Evolutionary conservation across 108 stramenopile genomes (phyloP), one percentile per base, ranked within the genome.

Genomic region (Nitzschia inconspicua): DNA sequence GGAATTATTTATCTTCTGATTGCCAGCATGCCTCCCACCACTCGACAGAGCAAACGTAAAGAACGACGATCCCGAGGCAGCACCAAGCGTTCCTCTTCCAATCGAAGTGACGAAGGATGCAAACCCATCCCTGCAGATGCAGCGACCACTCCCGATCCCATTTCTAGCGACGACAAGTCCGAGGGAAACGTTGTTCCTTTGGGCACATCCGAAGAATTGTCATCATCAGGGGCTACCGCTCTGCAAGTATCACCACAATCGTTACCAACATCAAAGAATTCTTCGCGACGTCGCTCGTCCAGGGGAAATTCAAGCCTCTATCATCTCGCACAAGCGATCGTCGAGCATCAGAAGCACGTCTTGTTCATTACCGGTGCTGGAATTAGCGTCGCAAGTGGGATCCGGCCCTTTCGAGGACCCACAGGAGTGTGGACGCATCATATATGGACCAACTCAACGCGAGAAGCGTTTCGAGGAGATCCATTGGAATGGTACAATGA

Each of bases 331-430:
- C 65, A 68, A 9, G 58, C 60, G 27, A 72, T 83, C 44, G 40
- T 51, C 18, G 18, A 73, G 2, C 47, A 65, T 39, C 62, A 72
- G 35, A 67, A 76, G 35, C 64, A 68, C 6, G 80, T 88, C 9
- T 64, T 90, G 8, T 78, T 88, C 28, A 69, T 96, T 35, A 90
- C 89, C 3, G 95, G 95, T 20, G 95, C 95, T 3, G 95, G 95
- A 28, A 56, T 96, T 25, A 78, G 74, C 27, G 93, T 91, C 19
- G 90, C 88, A 8, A 60, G 60, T 42, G 96, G 96, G 10, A 88
- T 96, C 23, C 89, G 87, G 7, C 86, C 95, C 29, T 97, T 96
- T 57, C 73, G 97, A 4, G 85, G 88, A 19, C 69, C 68, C n/a
- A 61, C 30, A 5, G 94, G 93, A 5, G 54, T 87, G 16, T 97